These are phyloP conservation scores for Lavandula angustifolia DNA, from an alignment of 257 asterid species.

Conservation along the genomic window DNA sequence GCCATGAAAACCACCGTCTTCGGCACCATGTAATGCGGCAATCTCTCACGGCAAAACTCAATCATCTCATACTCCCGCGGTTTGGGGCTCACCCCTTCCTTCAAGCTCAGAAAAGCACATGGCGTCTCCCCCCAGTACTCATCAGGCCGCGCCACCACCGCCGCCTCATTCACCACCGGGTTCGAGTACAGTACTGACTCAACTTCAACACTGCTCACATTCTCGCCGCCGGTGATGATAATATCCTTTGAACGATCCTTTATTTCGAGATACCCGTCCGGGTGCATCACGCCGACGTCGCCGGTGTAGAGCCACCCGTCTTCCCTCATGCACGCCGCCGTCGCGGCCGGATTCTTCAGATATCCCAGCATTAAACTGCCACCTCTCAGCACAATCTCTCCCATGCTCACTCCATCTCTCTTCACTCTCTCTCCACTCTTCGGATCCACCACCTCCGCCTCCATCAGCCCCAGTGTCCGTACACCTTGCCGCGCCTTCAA, in stretches of 20 bases:
- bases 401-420: constrained; percentile 56
- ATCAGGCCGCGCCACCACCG: constrained; percentile 84
- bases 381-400: constrained; percentile 66
- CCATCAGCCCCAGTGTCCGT: constrained; percentile 50
- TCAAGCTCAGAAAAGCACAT: constrained; percentile 69
- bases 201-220: constrained; percentile 80
- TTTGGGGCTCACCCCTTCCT: constrained; percentile 32
- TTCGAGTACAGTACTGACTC: constrained; percentile 66
- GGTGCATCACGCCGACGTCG: constrained; percentile 74
- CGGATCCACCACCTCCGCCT: constrained; percentile 61
- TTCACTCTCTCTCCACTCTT: constrained; percentile 47
- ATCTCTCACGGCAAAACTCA: constrained; percentile 50
- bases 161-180: constrained; percentile 71
- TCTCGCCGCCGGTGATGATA: constrained; percentile 75
- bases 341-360: constrained; percentile 56
- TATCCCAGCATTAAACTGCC: constrained; percentile 70
- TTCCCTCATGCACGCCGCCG: constrained; percentile 45
- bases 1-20: constrained; percentile 63
- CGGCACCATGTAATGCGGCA: constrained; percentile 81
- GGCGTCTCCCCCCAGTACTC: constrained; percentile 86
- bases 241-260: constrained; percentile 75
- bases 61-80: constrained; percentile 50
- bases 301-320: constrained; percentile 80
- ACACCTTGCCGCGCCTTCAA: constrained; percentile 76
- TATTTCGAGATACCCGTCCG: constrained; percentile 71